Percentiles rank a stretch among this genome's conserved stretches.
Conservation (phyloP, 148 eudicot genomes). For the Arctostaphylos glauca region DNA sequence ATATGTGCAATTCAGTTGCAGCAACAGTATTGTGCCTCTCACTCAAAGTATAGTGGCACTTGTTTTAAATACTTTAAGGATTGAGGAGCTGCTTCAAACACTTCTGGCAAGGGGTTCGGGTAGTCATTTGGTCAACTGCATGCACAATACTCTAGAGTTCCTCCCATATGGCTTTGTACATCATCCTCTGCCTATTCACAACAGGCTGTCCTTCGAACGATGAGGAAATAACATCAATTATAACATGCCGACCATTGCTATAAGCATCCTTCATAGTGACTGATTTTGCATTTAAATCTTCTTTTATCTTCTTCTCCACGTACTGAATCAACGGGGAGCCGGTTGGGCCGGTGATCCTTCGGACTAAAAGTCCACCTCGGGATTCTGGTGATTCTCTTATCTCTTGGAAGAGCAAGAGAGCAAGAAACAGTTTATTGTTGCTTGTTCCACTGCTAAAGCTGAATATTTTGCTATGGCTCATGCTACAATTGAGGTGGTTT, state of each 20-base stretch:
- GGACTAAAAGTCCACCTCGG: too few species aligned
- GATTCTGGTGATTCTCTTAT: too few species aligned
- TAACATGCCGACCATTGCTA: slow-evolving; percentile 94
- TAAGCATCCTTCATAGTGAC: slow-evolving; percentile 75
- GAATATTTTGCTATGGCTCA: too few species aligned
- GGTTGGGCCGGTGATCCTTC: slow-evolving; percentile 34
- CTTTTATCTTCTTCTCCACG: slow-evolving; percentile 77
- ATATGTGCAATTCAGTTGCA: too few species aligned
- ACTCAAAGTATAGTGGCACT: too few species aligned
- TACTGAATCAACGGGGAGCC: slow-evolving; percentile 60
- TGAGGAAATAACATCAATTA: slow-evolving; percentile 77
- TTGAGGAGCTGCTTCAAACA: slow-evolving; percentile 31
- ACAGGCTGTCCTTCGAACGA: slow-evolving; percentile 82
- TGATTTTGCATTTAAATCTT: slow-evolving; percentile 70
- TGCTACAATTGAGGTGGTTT: too few species aligned
- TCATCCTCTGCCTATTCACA: slow-evolving; percentile 89
- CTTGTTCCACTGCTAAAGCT: too few species aligned
- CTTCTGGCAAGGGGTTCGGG: slow-evolving; percentile 49
- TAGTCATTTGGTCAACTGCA: slow-evolving; percentile 94
- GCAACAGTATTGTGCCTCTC: too few species aligned
- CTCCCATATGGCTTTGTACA: slow-evolving; percentile 97
- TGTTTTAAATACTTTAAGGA: too few species aligned
- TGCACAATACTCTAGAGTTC: slow-evolving; percentile 85
- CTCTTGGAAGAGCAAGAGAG: too few species aligned
- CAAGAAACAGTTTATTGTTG: too few species aligned